Evolutionary conservation across 2,329 filamentous ascomycete genomes (phyloP).

Genomic region (Acephala macrosclerotiorum): DNA sequence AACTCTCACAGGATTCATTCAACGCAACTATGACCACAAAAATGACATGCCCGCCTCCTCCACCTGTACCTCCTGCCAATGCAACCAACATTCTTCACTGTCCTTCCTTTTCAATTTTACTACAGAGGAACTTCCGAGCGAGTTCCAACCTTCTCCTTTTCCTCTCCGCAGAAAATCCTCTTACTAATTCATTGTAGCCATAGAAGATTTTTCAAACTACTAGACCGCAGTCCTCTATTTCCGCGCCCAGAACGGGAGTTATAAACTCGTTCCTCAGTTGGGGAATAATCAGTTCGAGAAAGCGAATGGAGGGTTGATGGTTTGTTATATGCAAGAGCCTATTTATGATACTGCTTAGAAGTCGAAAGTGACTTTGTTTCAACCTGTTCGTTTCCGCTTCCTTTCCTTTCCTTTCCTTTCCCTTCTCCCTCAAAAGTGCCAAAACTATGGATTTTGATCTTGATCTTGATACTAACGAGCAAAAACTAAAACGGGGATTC

Average conservation of each 20-base stretch:
- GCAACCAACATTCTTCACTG: no score
- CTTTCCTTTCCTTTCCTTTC: no score
- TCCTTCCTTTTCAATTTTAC: no score
- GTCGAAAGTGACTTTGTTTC: slow-evolving; percentile 52
- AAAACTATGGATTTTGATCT: no score
- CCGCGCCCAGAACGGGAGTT: slow-evolving; percentile 41
- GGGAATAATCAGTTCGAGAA: slow-evolving; percentile 41
- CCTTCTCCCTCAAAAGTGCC: no score
- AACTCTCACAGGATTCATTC: slow-evolving; percentile 44
- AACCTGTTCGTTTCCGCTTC: slow-evolving; percentile 46
- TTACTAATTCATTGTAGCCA: no score
- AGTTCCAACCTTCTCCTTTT: no score
- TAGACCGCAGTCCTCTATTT: slow-evolving; percentile 44
- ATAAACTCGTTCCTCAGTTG: slow-evolving; percentile 38
- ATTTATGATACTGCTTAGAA: slow-evolving; percentile 38
- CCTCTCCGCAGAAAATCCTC: no score
- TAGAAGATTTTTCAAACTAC: slow-evolving; percentile 46
- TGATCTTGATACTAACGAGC: no score
- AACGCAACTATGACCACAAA: slow-evolving; percentile 47
- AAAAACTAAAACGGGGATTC: slow-evolving; percentile 21
- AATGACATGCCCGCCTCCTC: slow-evolving; percentile 40
- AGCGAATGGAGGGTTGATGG: slow-evolving; percentile 46
- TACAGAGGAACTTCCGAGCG: no score
- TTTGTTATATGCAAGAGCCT: slow-evolving; percentile 44
- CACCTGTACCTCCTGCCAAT: slow-evolving; percentile 44